Evolutionary conservation across 768 basidiomycete genomes (phyloP), one percentile per base, ranked within the genome.

Genomic region (Termitomyces heimii): DNA sequence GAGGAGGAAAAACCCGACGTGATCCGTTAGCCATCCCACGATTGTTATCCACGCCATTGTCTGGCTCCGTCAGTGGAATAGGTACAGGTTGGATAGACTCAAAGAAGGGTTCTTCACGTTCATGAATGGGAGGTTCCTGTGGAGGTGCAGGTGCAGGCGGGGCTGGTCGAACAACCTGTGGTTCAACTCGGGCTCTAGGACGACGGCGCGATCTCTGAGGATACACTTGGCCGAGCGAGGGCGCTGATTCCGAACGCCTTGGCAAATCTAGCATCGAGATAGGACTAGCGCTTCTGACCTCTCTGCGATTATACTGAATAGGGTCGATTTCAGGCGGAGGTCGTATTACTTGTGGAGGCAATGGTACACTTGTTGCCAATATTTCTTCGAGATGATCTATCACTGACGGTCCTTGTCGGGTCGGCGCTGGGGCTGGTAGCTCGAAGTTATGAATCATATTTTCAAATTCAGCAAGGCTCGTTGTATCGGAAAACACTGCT

Each of bases 301-400:
- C 66, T 47, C 69, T 63, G 7, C 8, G 89, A 64, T 6, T 74
- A 68, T 0, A 86, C 82, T n/a, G 84, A 80, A 2, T 68, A 71
- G 47, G 78, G 73, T 16, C 37, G 5, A 88, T 64, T 4, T 74
- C 68, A 0, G 87, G 86, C 13, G 86, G 68, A 1, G 74, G 68
- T 22, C 71, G 69, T 16, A 75, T 29, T 12, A 13, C 26, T 29
- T 37, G 37, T 71, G 9, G 73, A 75, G 40, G n/a, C 29, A 34
- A 31, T 14, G 8, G 31, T 5, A 7, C 4, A 34, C 6, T 10
- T 12, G 81, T 66, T n/a, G 79, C 77, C 28, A 89, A 62, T 34
- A 89, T 76, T 8, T 85, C 82, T 56, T 83, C 80, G 5, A 89
- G 67, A 53, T 82, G 79, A 50, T 86, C 78, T 9, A 81, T 80